phyloP scores from a whole-genome alignment of 2,329 filamentous ascomycete genomes.

The Saccharata proteae region DNA sequence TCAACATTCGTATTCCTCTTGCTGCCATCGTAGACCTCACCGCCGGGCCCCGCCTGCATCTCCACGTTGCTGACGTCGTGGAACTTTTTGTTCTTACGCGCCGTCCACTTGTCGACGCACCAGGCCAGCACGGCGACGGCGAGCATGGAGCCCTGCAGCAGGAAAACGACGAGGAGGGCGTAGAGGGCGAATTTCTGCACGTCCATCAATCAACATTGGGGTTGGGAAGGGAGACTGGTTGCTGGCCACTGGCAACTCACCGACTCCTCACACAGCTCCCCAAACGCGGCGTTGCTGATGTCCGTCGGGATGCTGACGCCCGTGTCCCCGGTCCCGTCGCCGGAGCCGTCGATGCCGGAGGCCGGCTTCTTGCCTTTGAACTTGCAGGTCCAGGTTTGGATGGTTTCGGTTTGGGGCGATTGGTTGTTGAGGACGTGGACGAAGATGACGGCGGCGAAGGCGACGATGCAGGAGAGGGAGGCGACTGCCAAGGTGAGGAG shows the following conservation, averaged over 20 bases:
- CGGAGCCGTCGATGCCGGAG: slow-evolving; percentile 5
- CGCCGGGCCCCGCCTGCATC: slow-evolving; percentile 9
- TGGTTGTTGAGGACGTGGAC: slow-evolving; percentile 24
- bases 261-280: slow-evolving; percentile 28
- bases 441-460: slow-evolving; percentile 30
- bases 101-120: slow-evolving; percentile 25
- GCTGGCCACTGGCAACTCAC: slow-evolving; percentile 14
- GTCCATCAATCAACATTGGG: slow-evolving; percentile 2
- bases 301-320: slow-evolving; percentile 15
- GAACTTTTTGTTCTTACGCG: slow-evolving; percentile 17
- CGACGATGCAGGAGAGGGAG: slow-evolving; percentile 25
- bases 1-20: no score
- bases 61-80: slow-evolving; percentile 8
- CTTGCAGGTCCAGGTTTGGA: slow-evolving; percentile 29
- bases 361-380: slow-evolving; percentile 18
- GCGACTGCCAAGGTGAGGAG: slow-evolving; percentile 24
- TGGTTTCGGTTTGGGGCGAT: slow-evolving; percentile 22
- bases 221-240: no score
- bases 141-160: slow-evolving; percentile 24
- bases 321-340: slow-evolving; percentile 12
- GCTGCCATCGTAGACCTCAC: no score
- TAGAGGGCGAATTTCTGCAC: slow-evolving; percentile 32
- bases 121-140: slow-evolving; percentile 22
- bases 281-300: slow-evolving; percentile 25
- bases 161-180: slow-evolving; percentile 28